Base-by-base conservation (phyloP, 2,329 filamentous ascomycete genomes). In the Fusarium tupiense region DNA sequence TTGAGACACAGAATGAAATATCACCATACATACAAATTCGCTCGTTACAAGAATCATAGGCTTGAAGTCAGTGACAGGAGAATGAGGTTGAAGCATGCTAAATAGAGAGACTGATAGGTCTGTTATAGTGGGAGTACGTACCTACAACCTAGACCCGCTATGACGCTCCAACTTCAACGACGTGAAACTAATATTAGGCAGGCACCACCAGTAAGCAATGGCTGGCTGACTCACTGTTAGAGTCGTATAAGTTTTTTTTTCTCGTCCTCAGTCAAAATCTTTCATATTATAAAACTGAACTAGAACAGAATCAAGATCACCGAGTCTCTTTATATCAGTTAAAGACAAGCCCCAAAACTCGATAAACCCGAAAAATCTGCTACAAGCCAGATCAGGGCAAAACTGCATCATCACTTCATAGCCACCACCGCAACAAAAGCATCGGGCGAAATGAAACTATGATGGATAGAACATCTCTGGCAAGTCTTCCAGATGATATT, bases 401-500 rank as follows among this genome's bases (percentile, higher is more conserved):
- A 46, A 64, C 57, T 47, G 54, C 67, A 64, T 69, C 67, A 59
- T 69, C 59, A 44, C 65, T 59, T 69, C 52, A 64, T 49, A 41
- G 20, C 44, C 35, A 40, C 35, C 19, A 35, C 31, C 19, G 35
- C 56, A 64, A 54, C 56, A 64, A 54, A 40, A 37, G 41, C 40
- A 38, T 35, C 29, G 17, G 44, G 49, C 64, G 62, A 73, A 64
- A 75, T 75, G 57, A 65, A 61, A 41, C 43, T 58, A 76, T 40
- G 38, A 81, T 81, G 74, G 71, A 76, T 57, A 65, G 69, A 20
- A 65, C 78, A 47, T 83, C 75, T 53, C 81, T 89, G 67, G 81
- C 82, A 64, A 80, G 79, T 38, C 83, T 89, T 11, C 87, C 88
- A 10, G 83, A 86, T 73, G 88, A 90, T 67, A 79, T 89, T 61